Conservation (phyloP, 352 stramenopile genomes). For the Plasmopara viticola region DNA sequence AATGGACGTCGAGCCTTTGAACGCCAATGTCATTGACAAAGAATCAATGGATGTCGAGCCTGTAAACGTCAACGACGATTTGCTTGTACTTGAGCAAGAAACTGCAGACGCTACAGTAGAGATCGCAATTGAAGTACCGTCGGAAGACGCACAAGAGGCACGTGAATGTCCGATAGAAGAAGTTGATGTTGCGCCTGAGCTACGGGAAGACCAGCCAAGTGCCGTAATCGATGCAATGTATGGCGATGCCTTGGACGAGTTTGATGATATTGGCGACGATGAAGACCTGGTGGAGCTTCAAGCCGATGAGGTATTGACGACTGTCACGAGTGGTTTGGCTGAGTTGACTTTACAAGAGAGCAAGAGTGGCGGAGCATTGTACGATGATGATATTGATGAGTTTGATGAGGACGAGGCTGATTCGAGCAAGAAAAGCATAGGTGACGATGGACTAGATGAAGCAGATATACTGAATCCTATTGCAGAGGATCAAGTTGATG, state of each 20-base stretch:
- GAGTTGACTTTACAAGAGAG: slow-evolving; percentile 15
- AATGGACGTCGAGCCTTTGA: not conserved
- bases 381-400: slow-evolving; percentile 29
- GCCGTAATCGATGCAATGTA: slow-evolving; percentile 41
- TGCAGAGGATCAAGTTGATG: not conserved
- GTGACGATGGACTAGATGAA: slow-evolving; percentile 1
- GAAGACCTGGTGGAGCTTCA: slow-evolving; percentile 30
- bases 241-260: slow-evolving; percentile 47
- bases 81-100: not conserved
- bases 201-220: slow-evolving; percentile 8
- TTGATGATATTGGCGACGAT: slow-evolving; percentile 38
- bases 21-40: not conserved
- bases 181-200: not conserved
- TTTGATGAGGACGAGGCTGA: slow-evolving; percentile 24
- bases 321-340: not conserved
- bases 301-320: slow-evolving; percentile 14
- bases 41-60: not conserved
- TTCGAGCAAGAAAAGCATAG: slow-evolving; percentile 4
- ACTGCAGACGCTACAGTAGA: not conserved
- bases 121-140: not conserved
- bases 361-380: slow-evolving; percentile 35
- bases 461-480: not conserved
- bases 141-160: not conserved
- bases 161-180: slow-evolving; percentile 3
- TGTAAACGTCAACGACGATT: not conserved